Conservation (phyloP, 169 alveolate species). For the Eimeria tenella region DNA sequence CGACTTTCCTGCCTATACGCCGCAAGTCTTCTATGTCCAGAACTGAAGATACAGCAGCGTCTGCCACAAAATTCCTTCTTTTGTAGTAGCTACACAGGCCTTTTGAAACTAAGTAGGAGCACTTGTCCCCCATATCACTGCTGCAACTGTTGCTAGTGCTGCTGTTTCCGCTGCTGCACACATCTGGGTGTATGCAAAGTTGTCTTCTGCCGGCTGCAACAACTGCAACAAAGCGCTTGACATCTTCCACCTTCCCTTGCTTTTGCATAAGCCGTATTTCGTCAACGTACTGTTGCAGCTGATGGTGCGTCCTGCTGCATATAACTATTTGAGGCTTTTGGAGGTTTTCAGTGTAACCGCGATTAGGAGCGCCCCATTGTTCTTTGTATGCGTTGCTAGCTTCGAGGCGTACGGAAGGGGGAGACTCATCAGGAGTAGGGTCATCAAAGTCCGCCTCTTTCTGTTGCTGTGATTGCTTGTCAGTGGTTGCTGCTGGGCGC, state of each 20-base stretch:
- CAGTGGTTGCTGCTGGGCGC: slow-evolving; percentile 14
- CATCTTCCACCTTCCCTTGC: slow-evolving; percentile 7
- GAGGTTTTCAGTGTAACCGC: neutral
- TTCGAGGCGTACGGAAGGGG: neutral
- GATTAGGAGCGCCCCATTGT: neutral
- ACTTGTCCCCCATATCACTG: slow-evolving; percentile 48
- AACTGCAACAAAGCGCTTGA: slow-evolving; percentile 31
- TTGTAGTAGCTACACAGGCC: slow-evolving; percentile 60
- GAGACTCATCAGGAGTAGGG: slow-evolving; percentile 54
- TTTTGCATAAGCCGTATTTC: slow-evolving; percentile 79
- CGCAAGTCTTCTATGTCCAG: slow-evolving; percentile 51
- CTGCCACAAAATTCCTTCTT: neutral
- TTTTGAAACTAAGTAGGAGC: slow-evolving; percentile 41
- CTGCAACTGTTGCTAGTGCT: slow-evolving; percentile 37
- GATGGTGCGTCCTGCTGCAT: slow-evolving; percentile 86
- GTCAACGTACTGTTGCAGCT: slow-evolving; percentile 82
- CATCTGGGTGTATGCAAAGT: slow-evolving; percentile 13
- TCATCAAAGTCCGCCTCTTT: slow-evolving; percentile 20
- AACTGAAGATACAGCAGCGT: slow-evolving; percentile 33
- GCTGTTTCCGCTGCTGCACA: slow-evolving; percentile 17
- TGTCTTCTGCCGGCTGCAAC: slow-evolving; percentile 60
- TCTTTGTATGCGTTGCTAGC: neutral
- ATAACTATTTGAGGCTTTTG: slow-evolving; percentile 81
- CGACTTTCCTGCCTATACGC: slow-evolving; percentile 17
- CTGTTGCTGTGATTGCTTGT: slow-evolving; percentile 53